Base-by-base conservation (phyloP, 2,329 filamentous ascomycete genomes). In the Blumeria graminis region DNA sequence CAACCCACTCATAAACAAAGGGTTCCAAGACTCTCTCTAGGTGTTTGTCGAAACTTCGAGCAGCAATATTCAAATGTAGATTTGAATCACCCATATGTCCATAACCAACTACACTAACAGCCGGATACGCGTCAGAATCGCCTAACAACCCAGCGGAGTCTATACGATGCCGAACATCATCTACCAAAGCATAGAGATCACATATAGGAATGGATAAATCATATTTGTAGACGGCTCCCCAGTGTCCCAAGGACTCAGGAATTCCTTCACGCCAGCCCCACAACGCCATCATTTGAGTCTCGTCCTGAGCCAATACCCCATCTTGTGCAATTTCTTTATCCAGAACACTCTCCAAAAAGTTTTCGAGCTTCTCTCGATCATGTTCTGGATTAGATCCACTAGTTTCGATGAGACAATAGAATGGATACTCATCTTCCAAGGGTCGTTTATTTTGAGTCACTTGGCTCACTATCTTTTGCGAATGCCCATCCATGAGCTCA, bases 21-120 rank as follows among this genome's bases (percentile, higher is more conserved):
- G 92, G 92, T 72, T 98, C 92, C 41, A 98, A 76, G 32, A 78
- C 74, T 69, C 85, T 78, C 71, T 98, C 92, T 32, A 98, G 86
- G 57, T 78, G 74, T 70, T 89, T 85, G 69, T 92, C 86, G 69
- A 92, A 96, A 59, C 82, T 73, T 59, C 89, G 74, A 16, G 86
- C 84, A 1, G 85, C 77, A 36, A 98, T 78, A 69, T 98, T 98
- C 62, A 98, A 74, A 70, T 98, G 93, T 61, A 98, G 71, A 70
- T 98, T 98, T 3, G 84, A 81, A 69, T 98, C 92, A 41, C 92
- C 93, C 89, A 98, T 96, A 69, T 98, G 92, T 36, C 92, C 92
- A 66, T 95, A 98, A 18, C 92, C 92, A 18, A 95, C 80, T n/a
- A 95, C 89, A 57, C 83, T 84, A 1, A 93, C 77, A 6, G 93